A percentile compares a stretch with the other conserved stretches of the same genome.
Conservation (phyloP, 805 yeast genomes). For the Novakomyces olei region DNA sequence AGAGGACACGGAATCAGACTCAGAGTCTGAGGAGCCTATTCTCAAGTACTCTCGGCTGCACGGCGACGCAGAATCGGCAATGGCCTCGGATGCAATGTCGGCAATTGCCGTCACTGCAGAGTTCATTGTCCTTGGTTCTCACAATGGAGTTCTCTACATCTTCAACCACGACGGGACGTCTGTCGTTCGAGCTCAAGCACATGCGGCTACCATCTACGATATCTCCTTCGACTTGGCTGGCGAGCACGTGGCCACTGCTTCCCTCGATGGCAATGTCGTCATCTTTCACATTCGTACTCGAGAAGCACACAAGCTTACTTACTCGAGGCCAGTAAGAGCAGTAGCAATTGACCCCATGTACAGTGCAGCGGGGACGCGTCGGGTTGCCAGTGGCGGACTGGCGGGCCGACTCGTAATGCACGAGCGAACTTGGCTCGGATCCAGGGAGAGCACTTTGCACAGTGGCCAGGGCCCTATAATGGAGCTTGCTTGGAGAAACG, state of each 20-base stretch:
- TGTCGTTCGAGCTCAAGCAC: constrained; percentile 62
- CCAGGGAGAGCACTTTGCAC: constrained; percentile 44
- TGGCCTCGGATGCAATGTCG: too few species aligned
- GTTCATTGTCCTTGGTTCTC: background rate
- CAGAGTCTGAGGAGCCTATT: too few species aligned
- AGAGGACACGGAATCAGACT: too few species aligned
- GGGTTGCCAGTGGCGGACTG: constrained; percentile 74
- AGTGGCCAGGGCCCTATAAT: constrained; percentile 49
- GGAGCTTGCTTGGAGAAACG: constrained; percentile 38
- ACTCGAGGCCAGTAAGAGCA: constrained; percentile 71
- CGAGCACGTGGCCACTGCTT: constrained; percentile 56
- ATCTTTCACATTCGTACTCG: too few species aligned
- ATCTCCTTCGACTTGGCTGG: constrained; percentile 46
- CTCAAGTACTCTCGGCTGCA: too few species aligned
- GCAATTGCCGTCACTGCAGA: too few species aligned
- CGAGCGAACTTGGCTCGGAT: constrained; percentile 70
- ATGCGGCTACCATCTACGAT: constrained; percentile 61
- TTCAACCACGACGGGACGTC: too few species aligned
- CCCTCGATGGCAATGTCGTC: constrained; percentile 84
- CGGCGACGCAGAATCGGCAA: too few species aligned
- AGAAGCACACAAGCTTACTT: too few species aligned
- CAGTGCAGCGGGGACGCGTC: constrained; percentile 24
- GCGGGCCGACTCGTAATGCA: constrained; percentile 61
- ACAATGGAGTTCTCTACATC: background rate
- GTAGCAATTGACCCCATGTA: constrained; percentile 63